Evolutionary conservation across 164 flowering plant species (phyloP).

Genomic region (Magnolia sinica): DNA sequence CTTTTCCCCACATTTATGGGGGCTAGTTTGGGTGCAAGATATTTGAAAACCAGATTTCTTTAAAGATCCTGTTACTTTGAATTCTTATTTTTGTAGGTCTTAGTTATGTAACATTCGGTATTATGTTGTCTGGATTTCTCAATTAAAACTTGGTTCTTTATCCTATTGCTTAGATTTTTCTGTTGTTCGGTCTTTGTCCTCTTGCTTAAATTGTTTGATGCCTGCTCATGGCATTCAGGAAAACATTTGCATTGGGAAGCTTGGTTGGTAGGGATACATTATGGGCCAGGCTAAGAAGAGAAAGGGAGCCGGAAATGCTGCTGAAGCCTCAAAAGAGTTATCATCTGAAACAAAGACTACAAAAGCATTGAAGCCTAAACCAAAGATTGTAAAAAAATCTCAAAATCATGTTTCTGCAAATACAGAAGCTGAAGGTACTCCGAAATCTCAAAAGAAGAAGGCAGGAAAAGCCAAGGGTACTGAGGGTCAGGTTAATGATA

Average conservation of each 20-base stretch:
- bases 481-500: constrained; percentile 2
- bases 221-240: constrained; percentile 7
- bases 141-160: too few relatives aligned
- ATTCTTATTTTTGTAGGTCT: too few relatives aligned
- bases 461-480: neutral
- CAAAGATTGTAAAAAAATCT: constrained; percentile 30
- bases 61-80: too few relatives aligned
- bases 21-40: too few relatives aligned
- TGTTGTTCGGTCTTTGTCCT: too few relatives aligned
- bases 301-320: constrained; percentile 13
- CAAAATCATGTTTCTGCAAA: constrained; percentile 10
- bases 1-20: too few relatives aligned
- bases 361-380: constrained; percentile 32
- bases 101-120: too few relatives aligned
- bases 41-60: too few relatives aligned
- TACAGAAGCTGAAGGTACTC: constrained; percentile 1
- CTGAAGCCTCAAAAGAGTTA: constrained; percentile 13
- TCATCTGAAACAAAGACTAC: constrained; percentile 23
- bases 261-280: constrained; percentile 5
- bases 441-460: constrained; percentile 9
- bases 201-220: neutral
- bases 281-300: constrained; percentile 14
- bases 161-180: too few relatives aligned
- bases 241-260: neutral
- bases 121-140: too few relatives aligned